Conservation (phyloP, 805 yeast genomes). For the Teunomyces cretensis region DNA sequence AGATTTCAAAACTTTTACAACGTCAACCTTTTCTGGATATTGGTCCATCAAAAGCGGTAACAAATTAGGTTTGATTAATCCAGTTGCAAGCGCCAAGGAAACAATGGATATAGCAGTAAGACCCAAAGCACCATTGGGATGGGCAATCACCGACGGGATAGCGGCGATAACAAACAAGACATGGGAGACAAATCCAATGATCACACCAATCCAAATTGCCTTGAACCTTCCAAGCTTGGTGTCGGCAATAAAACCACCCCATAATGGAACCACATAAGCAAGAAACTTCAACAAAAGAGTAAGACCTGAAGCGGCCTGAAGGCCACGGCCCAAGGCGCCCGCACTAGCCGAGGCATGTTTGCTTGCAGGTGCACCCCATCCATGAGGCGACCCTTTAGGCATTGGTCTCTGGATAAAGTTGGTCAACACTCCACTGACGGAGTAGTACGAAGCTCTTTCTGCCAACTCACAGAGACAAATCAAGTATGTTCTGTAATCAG, state of each 20-base stretch:
- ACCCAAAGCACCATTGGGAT: too few species aligned
- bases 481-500: conserved; percentile 46
- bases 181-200: too few species aligned
- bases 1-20: too few species aligned
- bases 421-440: conserved; percentile 40
- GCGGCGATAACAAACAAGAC: too few species aligned
- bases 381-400: conserved; percentile 46
- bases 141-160: too few species aligned
- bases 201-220: too few species aligned
- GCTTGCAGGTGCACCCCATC: conserved; percentile 38
- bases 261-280: conserved; percentile 51
- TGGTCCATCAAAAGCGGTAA: too few species aligned
- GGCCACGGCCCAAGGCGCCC: conserved; percentile 51
- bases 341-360: conserved; percentile 36
- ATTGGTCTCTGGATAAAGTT: conserved; percentile 42
- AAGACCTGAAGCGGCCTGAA: conserved; percentile 45
- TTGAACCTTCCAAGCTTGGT: too few species aligned
- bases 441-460: conserved; percentile 57
- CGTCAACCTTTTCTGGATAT: too few species aligned
- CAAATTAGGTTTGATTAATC: too few species aligned
- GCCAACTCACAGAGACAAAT: conserved; percentile 49
- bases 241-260: conserved; percentile 44
- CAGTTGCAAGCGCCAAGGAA: too few species aligned
- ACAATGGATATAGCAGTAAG: too few species aligned
- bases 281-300: conserved; percentile 45